phyloP scores from a whole-genome alignment of 1,139 yeast genomes.

The Groenewaldozyma auringiensis region DNA sequence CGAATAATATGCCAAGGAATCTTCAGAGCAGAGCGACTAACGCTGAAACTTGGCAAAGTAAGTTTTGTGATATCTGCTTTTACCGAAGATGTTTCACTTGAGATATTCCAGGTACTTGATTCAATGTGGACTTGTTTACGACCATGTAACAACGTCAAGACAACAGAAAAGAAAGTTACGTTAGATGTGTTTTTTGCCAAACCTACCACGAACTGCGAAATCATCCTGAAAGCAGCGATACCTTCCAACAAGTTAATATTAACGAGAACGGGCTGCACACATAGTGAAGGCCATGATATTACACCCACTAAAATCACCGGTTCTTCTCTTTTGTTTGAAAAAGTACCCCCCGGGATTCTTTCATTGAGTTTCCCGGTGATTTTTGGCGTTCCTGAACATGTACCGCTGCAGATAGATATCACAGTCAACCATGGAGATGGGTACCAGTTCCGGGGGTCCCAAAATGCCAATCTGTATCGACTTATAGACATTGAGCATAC shows the following conservation, averaged over 20 bases:
- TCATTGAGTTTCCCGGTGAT: not conserved
- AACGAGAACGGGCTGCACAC: not conserved
- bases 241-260: not conserved
- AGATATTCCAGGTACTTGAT: constrained; percentile 19
- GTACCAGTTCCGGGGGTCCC: not conserved
- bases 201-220: constrained; percentile 10
- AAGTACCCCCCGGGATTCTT: not conserved
- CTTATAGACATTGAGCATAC: not conserved
- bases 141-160: constrained; percentile 13
- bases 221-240: constrained; percentile 2
- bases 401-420: not conserved
- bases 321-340: constrained; percentile 8
- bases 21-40: constrained; percentile 19
- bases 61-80: constrained; percentile 23
- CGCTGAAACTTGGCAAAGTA: constrained; percentile 20
- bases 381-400: not conserved
- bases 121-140: constrained; percentile 18
- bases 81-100: constrained; percentile 12
- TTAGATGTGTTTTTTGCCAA: constrained; percentile 16
- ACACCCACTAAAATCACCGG: constrained; percentile 1
- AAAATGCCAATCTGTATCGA: not conserved
- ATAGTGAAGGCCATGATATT: not conserved
- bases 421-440: not conserved
- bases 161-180: constrained; percentile 18
- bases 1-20: constrained; percentile 22